A percentile compares a stretch with the other conserved stretches of the same genome.
These are phyloP conservation scores for Aspergillus novoparasiticus DNA, from an alignment of 2,329 filamentous ascomycete species.

Conservation along the genomic window DNA sequence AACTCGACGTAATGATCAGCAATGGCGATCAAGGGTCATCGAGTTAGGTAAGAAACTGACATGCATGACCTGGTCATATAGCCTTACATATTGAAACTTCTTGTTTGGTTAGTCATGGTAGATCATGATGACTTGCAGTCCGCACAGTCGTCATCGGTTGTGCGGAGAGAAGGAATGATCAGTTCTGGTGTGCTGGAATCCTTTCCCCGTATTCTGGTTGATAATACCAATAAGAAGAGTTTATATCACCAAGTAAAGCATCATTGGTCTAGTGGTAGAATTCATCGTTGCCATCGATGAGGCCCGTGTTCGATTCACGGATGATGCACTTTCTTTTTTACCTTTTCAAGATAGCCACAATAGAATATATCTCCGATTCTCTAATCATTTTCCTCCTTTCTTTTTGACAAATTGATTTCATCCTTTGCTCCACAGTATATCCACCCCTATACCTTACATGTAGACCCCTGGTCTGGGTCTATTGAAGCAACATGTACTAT, in stretches of 20 bases:
- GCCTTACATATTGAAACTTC: too few relatives aligned
- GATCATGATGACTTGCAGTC: too few relatives aligned
- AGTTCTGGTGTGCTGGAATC: too few relatives aligned
- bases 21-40: neutral
- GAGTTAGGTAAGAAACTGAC: neutral
- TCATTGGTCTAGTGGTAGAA: slow-evolving; percentile 51
- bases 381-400: too few relatives aligned
- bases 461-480: neutral
- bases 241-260: slow-evolving; percentile 22
- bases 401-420: too few relatives aligned
- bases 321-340: slow-evolving; percentile 38
- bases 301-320: slow-evolving; percentile 52
- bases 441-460: too few relatives aligned
- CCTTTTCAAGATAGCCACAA: neutral
- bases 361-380: too few relatives aligned
- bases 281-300: slow-evolving; percentile 51
- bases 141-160: too few relatives aligned
- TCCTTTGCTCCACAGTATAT: too few relatives aligned
- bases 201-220: accelerated
- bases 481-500: neutral
- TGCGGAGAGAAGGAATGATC: too few relatives aligned
- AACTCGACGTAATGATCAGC: neutral
- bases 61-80: neutral
- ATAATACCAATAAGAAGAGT: neutral
- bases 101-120: too few relatives aligned